phyloP scores from a whole-genome alignment of 208 protist genomes.

The Phytomonas francai region DNA sequence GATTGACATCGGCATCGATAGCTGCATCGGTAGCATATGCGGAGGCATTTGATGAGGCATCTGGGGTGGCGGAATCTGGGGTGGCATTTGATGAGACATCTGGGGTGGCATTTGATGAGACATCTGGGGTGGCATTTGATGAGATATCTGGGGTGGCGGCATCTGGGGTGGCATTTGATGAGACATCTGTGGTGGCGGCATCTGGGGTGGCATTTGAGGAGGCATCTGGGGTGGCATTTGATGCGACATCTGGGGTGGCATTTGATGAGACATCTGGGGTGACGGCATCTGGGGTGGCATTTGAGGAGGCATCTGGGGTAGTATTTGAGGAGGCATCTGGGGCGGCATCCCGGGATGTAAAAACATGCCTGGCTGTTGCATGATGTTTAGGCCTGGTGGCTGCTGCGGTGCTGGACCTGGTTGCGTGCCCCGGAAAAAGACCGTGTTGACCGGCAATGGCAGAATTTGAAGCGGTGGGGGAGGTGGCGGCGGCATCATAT shows the following conservation, averaged over 20 bases:
- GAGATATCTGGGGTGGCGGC: too few species aligned
- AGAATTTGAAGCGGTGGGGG: conserved; percentile 2
- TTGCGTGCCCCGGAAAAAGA: not conserved
- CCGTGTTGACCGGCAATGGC: conserved; percentile 2
- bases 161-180: too few species aligned
- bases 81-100: not conserved
- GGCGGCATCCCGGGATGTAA: not conserved
- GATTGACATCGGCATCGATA: conserved; percentile 22
- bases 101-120: not conserved
- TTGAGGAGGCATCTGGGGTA: not conserved
- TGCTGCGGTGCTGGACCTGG: conserved; percentile 10
- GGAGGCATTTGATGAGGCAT: not conserved
- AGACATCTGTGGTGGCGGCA: too few species aligned
- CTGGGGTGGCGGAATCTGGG: not conserved
- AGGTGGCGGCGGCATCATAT: conserved; percentile 1
- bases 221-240: too few species aligned
- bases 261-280: not conserved
- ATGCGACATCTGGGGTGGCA: not conserved
- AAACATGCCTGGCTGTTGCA: not conserved
- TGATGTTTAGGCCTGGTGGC: not conserved
- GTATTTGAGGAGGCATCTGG: not conserved
- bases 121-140: too few species aligned
- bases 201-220: too few species aligned
- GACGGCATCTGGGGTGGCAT: not conserved
- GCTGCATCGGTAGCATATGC: conserved; percentile 4